Conservation (phyloP, 176 grass and related monocot genomes). For the Typha latifolia region DNA sequence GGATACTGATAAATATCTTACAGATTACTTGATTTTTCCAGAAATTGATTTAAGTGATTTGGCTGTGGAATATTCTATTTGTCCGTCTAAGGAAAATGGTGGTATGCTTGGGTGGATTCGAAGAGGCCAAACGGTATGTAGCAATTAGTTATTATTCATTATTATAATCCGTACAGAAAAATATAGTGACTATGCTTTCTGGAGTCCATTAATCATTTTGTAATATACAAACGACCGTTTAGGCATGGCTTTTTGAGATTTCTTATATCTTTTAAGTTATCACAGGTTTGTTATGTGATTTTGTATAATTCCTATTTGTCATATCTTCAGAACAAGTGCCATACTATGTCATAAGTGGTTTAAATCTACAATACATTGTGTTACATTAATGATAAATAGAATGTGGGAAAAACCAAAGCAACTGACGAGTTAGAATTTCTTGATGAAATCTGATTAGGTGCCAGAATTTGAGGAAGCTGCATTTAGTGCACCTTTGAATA, state of each 20-base stretch:
- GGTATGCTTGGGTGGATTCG: slow-evolving; percentile 98
- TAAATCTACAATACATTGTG: too few species aligned
- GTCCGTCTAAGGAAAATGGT: slow-evolving; percentile 93
- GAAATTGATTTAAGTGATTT: slow-evolving; percentile 91
- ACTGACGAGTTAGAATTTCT: slow-evolving; percentile 10
- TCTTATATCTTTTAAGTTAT: too few species aligned
- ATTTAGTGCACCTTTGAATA: slow-evolving; percentile 84
- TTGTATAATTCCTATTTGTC: too few species aligned
- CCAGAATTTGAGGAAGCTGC: slow-evolving; percentile 95
- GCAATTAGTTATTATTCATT: slow-evolving; percentile 8
- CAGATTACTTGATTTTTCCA: slow-evolving; percentile 16
- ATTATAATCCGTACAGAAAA: slow-evolving; percentile 2
- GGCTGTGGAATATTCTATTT: slow-evolving; percentile 71
- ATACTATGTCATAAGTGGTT: too few species aligned
- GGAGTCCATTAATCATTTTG: too few species aligned
- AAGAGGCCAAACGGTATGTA: slow-evolving; percentile 69
- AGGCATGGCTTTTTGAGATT: too few species aligned
- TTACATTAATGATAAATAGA: background rate
- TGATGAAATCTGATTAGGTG: slow-evolving; percentile 50
- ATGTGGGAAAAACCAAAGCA: background rate
- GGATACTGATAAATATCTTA: background rate
- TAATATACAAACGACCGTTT: too few species aligned
- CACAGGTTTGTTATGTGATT: too few species aligned
- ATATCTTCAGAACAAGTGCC: too few species aligned
- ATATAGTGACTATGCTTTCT: background rate